Evolutionary conservation across 2,329 filamentous ascomycete genomes (phyloP).

Genomic region (Fusarium drepaniforme): DNA sequence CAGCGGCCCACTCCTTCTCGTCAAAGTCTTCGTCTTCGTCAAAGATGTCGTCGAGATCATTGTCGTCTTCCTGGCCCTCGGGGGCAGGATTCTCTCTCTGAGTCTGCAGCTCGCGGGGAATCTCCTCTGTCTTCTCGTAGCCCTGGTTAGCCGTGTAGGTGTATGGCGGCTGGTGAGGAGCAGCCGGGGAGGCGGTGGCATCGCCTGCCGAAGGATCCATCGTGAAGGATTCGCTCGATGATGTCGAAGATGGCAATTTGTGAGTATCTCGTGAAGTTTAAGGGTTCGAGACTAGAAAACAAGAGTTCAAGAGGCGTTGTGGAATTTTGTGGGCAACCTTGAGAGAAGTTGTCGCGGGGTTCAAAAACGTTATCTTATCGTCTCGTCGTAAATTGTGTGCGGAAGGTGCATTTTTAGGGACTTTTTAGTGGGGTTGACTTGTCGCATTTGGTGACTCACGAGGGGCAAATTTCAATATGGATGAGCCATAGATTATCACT

Average conservation of each 20-base stretch:
- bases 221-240: slow-evolving; percentile 5
- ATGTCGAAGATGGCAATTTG: neutral
- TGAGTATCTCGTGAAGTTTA: slow-evolving; percentile 10
- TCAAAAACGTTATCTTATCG: slow-evolving; percentile 41
- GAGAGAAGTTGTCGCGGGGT: slow-evolving; percentile 37
- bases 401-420: slow-evolving; percentile 14
- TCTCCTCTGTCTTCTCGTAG: slow-evolving; percentile 55
- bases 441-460: slow-evolving; percentile 33
- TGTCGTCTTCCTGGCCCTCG: slow-evolving; percentile 37
- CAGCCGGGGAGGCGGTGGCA: slow-evolving; percentile 49
- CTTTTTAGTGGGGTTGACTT: slow-evolving; percentile 18
- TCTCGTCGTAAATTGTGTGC: slow-evolving; percentile 6
- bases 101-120: slow-evolving; percentile 48
- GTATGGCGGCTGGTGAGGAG: slow-evolving; percentile 60
- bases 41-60: slow-evolving; percentile 46
- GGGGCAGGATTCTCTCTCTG: slow-evolving; percentile 41
- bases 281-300: neutral
- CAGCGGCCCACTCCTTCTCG: slow-evolving; percentile 71
- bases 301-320: slow-evolving; percentile 19
- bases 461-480: slow-evolving; percentile 25
- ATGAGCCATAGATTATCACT: slow-evolving; percentile 24
- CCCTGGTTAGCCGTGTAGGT: slow-evolving; percentile 58
- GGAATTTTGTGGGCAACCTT: slow-evolving; percentile 42
- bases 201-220: slow-evolving; percentile 34
- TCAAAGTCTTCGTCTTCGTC: slow-evolving; percentile 69